Evolutionary conservation across 257 asterid species (phyloP), one percentile per base, ranked within the genome.

Genomic region (Solanum lycopersicoides): DNA sequence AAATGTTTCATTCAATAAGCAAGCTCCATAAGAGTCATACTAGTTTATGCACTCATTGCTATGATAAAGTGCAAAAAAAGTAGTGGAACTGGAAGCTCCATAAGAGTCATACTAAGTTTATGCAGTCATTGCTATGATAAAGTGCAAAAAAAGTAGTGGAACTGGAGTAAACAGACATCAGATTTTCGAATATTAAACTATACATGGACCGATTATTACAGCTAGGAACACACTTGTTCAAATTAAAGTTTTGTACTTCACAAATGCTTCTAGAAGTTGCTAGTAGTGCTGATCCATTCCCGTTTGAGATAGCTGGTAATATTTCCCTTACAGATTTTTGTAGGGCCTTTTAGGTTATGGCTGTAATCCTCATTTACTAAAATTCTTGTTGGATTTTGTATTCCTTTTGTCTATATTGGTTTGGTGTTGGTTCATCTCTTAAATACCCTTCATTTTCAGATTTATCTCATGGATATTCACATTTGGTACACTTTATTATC

Each of bases 381-480:
- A 47, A 20, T 50, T 82, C 32, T 50, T 32, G 69, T 82, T 50
- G 30, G 32, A 32, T 50, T 80, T 82, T 82, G 85, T 50, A 10
- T 50, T 32, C 2, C 45, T 32, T 76, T 50, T 20, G 45, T 50
- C 32, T 82, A 50, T 30, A 82, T 82, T 80, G 2, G 18, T 80
- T 30, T 47, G 44, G 16, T 47, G 68, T 28, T 80, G 68, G 68
- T 80, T 82, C 28, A 4, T 50, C 84, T 50, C 85, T 2, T 82
- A 16, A 82, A 50, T 32, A 82, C 85, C 44, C 42, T 82, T 50
- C 45, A 82, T 88, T 85, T 88, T 44, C 95, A 97, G 99, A 95
- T 97, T 42, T 97, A 97, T 92, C 66, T 95, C 82, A 97, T 97
- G 99, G 99, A 97, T 91, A 94, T 95, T 88, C 98, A 97, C 92